Evolutionary conservation across 225 moss, liverwort and hornwort genomes (phyloP).

Genomic region (Asterella californica): DNA sequence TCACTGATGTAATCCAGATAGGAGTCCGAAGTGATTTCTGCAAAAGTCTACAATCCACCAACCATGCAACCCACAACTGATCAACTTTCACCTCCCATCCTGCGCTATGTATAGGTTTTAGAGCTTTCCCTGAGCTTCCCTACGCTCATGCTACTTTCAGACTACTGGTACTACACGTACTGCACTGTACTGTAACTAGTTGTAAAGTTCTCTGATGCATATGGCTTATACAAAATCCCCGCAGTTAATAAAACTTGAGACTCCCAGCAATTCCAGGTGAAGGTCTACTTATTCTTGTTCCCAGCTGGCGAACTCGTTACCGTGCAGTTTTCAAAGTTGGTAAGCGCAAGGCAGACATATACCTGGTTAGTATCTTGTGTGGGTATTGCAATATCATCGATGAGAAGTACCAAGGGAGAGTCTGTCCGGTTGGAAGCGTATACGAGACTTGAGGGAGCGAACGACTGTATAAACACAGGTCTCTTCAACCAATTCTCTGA

Average conservation of each 20-base stretch:
- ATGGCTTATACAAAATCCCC: not conserved
- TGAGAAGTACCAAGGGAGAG: conserved; percentile 60
- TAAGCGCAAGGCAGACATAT: not conserved
- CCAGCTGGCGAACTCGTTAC: not conserved
- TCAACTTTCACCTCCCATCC: not conserved
- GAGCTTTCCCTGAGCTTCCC: no score
- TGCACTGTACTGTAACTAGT: no score
- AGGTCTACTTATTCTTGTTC: not conserved
- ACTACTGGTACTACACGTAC: no score
- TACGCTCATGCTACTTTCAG: no score
- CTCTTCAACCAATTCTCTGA: conserved; percentile 61
- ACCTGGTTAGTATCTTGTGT: conserved; percentile 95
- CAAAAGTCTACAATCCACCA: conserved; percentile 48
- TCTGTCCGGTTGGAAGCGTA: conserved; percentile 52
- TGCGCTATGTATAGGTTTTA: not conserved
- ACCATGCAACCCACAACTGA: not conserved
- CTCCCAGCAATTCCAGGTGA: not conserved
- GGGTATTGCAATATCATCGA: conserved; percentile 42
- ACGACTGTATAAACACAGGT: conserved; percentile 80
- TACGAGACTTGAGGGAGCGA: conserved; percentile 69
- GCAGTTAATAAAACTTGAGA: not conserved
- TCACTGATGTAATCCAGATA: conserved; percentile 79
- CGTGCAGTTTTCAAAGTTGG: not conserved
- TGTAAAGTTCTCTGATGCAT: not conserved
- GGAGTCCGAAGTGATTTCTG: conserved; percentile 69